These are phyloP conservation scores for Coemansia furcata DNA, from an alignment of 192 early-diverging fungal genomes.

Conservation along the genomic window DNA sequence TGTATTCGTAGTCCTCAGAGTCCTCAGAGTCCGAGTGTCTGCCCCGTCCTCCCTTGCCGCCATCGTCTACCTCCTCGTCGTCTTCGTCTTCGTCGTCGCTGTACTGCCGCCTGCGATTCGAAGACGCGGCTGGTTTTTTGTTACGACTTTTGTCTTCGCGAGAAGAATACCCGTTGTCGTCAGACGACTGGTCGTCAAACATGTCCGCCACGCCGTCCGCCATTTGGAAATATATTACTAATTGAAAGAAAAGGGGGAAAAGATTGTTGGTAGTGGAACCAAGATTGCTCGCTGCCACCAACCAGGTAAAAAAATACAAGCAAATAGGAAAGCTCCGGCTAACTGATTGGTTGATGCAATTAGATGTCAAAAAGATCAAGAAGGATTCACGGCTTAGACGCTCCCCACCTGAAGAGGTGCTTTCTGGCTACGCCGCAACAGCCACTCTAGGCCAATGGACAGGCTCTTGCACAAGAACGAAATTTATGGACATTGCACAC, in stretches of 20 bases:
- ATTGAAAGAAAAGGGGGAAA: background rate
- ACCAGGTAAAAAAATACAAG: background rate
- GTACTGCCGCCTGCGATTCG: slow-evolving; percentile 22
- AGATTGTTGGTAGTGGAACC: background rate
- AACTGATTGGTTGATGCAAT: background rate
- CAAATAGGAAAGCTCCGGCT: background rate
- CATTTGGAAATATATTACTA: slow-evolving; percentile 12
- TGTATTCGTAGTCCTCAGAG: background rate
- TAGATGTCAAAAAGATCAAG: too few species aligned
- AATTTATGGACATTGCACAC: too few species aligned
- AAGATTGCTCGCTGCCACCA: background rate
- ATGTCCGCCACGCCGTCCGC: slow-evolving; percentile 67
- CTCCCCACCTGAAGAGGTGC: background rate
- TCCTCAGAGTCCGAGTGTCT: slow-evolving; percentile 1
- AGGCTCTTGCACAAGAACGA: too few species aligned
- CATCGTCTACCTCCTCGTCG: slow-evolving; percentile 39
- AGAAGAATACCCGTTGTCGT: slow-evolving; percentile 53
- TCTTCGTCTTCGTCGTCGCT: slow-evolving; percentile 25
- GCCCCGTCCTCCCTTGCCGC: slow-evolving; percentile 38
- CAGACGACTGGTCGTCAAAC: slow-evolving; percentile 70
- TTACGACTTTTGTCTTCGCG: slow-evolving; percentile 1
- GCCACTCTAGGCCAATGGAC: too few species aligned
- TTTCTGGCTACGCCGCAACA: too few species aligned
- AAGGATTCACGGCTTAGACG: too few species aligned
- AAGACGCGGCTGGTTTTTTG: background rate